phyloP scores from a whole-genome alignment of 1,139 yeast genomes.

The Blastobotrys buckinghamii region DNA sequence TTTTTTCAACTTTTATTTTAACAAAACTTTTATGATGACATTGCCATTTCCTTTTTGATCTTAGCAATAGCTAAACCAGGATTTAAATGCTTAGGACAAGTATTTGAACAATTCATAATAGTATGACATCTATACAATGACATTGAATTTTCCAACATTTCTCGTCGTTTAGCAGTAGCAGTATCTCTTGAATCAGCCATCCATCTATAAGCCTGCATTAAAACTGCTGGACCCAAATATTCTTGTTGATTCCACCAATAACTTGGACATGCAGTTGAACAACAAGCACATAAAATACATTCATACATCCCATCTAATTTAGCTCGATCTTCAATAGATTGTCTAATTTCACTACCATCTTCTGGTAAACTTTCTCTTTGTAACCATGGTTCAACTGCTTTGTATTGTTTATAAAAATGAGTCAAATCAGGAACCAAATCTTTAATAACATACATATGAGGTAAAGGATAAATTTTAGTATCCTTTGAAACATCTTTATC shows the following conservation, averaged over 20 bases:
- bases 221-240: conserved; percentile 96
- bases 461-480: conserved; percentile 89
- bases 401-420: conserved; percentile 96
- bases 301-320: conserved; percentile 96
- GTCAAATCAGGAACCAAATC: conserved; percentile 98
- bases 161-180: conserved; percentile 75
- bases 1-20: neutral
- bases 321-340: conserved; percentile 88
- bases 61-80: conserved; percentile 98
- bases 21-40: conserved; percentile 40
- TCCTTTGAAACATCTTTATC: conserved; percentile 72
- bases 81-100: conserved; percentile 98
- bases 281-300: conserved; percentile 97
- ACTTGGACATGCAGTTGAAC: conserved; percentile 98
- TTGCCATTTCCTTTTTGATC: conserved; percentile 89
- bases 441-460: conserved; percentile 96
- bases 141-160: conserved; percentile 94
- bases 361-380: conserved; percentile 77
- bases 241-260: conserved; percentile 99
- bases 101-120: conserved; percentile 94
- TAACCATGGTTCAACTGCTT: conserved; percentile 93
- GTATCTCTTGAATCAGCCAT: conserved; percentile 95
- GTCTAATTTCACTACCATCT: conserved; percentile 92
- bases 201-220: conserved; percentile 99
- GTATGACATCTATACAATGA: conserved; percentile 98